These are phyloP conservation scores for Pterocarpus santalinus DNA, from an alignment of 306 rosid genomes.

Conservation along the genomic window DNA sequence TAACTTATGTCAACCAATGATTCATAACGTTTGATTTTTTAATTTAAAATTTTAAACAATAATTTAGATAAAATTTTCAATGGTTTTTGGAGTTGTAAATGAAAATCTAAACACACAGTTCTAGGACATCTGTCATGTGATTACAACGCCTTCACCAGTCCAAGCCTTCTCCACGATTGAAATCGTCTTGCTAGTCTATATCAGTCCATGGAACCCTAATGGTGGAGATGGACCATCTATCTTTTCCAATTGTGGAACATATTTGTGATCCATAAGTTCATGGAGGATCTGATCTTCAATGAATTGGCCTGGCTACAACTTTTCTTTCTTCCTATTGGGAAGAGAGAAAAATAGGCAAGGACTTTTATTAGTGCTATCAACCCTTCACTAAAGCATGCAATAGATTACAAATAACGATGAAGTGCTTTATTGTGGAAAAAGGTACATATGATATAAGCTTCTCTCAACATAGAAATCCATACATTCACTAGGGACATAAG, in stretches of 20 bases:
- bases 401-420: constrained; percentile 39
- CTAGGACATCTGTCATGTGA: neutral
- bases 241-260: constrained; percentile 4
- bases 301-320: neutral
- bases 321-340: neutral
- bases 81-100: neutral
- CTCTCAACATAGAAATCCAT: constrained; percentile 50
- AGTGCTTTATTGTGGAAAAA: constrained; percentile 43
- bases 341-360: constrained; percentile 12
- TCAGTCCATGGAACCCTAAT: neutral
- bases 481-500: constrained; percentile 53
- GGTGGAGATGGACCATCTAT: neutral
- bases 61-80: neutral
- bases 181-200: neutral
- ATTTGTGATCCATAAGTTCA: neutral
- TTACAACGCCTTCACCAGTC: neutral
- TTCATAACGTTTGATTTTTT: no score
- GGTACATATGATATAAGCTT: constrained; percentile 46
- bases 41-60: no score
- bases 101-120: neutral
- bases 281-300: neutral
- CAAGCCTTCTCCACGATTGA: neutral
- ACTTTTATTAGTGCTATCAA: constrained; percentile 32
- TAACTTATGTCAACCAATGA: neutral
- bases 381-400: constrained; percentile 46